These are phyloP conservation scores for Sarcocystis neurona DNA, from an alignment of 169 alveolate genomes.

Conservation along the genomic window DNA sequence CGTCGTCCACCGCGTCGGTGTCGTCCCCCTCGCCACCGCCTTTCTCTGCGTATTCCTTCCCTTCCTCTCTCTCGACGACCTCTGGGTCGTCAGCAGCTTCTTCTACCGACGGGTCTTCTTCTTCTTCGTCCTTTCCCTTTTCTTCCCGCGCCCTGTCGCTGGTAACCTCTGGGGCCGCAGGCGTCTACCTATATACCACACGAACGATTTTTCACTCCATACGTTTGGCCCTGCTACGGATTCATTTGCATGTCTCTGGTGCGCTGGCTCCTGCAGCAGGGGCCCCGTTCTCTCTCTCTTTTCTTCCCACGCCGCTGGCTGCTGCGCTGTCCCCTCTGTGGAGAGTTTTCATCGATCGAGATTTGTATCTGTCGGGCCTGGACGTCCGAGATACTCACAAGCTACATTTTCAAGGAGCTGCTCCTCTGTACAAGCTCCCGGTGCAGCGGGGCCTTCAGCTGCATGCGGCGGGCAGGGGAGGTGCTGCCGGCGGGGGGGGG, in stretches of 20 bases:
- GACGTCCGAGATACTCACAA: constrained; percentile 14
- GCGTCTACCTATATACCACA: constrained; percentile 9
- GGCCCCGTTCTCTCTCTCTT: not conserved
- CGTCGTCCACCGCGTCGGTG: too few relatives aligned
- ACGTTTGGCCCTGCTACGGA: constrained; percentile 27
- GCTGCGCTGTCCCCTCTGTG: too few relatives aligned
- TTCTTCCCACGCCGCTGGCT: too few relatives aligned
- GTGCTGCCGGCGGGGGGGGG: too few relatives aligned
- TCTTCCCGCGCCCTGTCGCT: constrained; percentile 4
- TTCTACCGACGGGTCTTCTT: not conserved
- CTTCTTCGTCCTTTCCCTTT: not conserved
- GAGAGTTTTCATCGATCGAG: constrained; percentile 2
- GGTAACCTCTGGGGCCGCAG: constrained; percentile 17
- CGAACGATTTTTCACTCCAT: constrained; percentile 25
- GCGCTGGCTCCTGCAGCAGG: not conserved
- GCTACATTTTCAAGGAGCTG: constrained; percentile 1
- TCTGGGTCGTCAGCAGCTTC: too few relatives aligned
- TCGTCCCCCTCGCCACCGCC: too few relatives aligned
- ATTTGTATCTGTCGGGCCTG: not conserved
- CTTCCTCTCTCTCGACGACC: too few relatives aligned
- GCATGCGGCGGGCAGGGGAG: too few relatives aligned
- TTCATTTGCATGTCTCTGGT: not conserved
- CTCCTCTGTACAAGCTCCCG: not conserved
- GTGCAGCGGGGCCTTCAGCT: not conserved
- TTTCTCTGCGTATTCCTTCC: too few relatives aligned